These are phyloP conservation scores for Lachancea quebecensis DNA, from an alignment of 805 yeast genomes.

Conservation along the genomic window DNA sequence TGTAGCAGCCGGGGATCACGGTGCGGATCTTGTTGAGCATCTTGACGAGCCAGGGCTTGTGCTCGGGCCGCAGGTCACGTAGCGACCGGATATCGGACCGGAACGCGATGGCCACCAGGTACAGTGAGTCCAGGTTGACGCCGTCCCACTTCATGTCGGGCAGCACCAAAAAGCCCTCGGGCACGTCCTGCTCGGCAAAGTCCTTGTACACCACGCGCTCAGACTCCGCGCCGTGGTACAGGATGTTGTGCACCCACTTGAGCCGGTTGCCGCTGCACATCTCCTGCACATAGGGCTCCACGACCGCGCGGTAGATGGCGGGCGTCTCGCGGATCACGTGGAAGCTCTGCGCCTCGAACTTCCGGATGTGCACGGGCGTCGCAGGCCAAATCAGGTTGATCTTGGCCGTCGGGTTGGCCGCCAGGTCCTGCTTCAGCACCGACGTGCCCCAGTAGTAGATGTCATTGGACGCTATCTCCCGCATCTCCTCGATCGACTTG, in stretches of 20 bases:
- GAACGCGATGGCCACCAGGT: constrained; percentile 69
- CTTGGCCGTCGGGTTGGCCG: constrained; percentile 52
- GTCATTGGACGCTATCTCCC: constrained; percentile 60
- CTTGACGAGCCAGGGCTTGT: constrained; percentile 49
- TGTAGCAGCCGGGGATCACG: constrained; percentile 44
- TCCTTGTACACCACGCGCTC: constrained; percentile 72
- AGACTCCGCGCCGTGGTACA: constrained; percentile 74
- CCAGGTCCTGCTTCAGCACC: constrained; percentile 41
- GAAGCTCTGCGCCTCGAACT: constrained; percentile 54
- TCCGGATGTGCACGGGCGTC: constrained; percentile 72
- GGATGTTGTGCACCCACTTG: constrained; percentile 84
- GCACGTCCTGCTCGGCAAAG: constrained; percentile 36
- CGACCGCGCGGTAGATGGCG: constrained; percentile 52
- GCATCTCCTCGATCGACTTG: constrained; percentile 24
- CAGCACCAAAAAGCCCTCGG: constrained; percentile 60
- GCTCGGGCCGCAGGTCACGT: constrained; percentile 60
- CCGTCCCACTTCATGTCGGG: constrained; percentile 99
- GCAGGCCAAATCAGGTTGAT: constrained; percentile 84
- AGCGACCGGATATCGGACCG: constrained; percentile 63
- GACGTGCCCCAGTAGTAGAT: constrained; percentile 78
- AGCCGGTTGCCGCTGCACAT: constrained; percentile 66
- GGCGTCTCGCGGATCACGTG: constrained; percentile 79
- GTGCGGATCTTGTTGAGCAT: constrained; percentile 41
- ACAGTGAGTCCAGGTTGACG: constrained; percentile 56
- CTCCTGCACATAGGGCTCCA: constrained; percentile 67